Evolutionary conservation across 2,329 filamentous ascomycete genomes (phyloP).

Genomic region (Ustulina deusta): DNA sequence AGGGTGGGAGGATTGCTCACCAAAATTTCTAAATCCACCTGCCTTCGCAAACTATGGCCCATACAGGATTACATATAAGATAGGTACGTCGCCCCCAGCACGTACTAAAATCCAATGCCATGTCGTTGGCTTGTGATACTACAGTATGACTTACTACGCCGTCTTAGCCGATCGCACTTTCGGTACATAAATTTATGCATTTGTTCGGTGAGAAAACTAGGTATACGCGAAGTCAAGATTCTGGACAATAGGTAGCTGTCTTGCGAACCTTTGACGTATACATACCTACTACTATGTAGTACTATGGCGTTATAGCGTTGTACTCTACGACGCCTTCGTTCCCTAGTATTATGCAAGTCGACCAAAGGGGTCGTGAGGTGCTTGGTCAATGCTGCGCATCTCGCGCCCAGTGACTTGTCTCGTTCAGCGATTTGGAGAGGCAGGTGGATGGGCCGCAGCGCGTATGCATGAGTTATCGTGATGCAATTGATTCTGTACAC

Average conservation of each 20-base stretch:
- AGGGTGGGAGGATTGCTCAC: too few relatives aligned
- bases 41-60: constrained; percentile 1
- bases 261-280: too few relatives aligned
- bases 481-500: background rate
- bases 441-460: background rate
- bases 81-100: background rate
- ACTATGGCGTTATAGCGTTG: background rate
- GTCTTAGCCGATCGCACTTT: background rate
- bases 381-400: background rate
- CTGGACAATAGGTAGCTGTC: background rate
- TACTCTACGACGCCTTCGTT: background rate
- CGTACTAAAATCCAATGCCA: background rate
- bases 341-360: background rate
- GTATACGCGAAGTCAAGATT: background rate
- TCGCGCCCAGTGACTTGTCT: background rate
- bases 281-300: too few relatives aligned
- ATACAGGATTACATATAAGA: background rate
- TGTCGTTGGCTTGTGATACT: background rate
- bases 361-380: too few relatives aligned
- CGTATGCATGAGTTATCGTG: background rate
- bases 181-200: constrained; percentile 11
- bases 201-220: background rate
- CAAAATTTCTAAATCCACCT: background rate
- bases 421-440: background rate
- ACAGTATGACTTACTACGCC: background rate